Percentiles rank a stretch among this genome's conserved stretches.
These are phyloP conservation scores for Penicillium oxalicum DNA, from an alignment of 2,329 filamentous ascomycete genomes.

Conservation along the genomic window DNA sequence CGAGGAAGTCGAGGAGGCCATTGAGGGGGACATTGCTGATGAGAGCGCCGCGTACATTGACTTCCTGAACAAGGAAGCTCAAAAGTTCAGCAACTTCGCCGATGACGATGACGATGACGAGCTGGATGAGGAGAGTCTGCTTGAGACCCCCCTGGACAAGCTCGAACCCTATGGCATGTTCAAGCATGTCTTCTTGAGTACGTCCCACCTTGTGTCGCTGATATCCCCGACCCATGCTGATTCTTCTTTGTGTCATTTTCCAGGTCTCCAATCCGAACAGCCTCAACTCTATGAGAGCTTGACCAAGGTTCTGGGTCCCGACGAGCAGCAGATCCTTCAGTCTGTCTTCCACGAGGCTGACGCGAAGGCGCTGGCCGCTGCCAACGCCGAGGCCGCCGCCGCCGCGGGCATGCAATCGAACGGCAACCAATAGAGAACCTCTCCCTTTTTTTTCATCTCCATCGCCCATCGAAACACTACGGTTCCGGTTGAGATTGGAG, in stretches of 20 bases:
- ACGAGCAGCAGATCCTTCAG: constrained; percentile 77
- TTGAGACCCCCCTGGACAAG: constrained; percentile 92
- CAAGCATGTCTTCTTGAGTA: constrained; percentile 74
- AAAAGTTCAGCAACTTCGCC: constrained; percentile 69
- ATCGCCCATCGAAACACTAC: too few species aligned
- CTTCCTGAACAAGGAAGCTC: constrained; percentile 89
- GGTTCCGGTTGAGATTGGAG: not conserved
- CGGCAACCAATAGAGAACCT: constrained; percentile 25
- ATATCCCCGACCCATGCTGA: constrained; percentile 24
- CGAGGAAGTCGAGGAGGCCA: constrained; percentile 55
- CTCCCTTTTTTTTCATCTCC: not conserved
- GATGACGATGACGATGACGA: constrained; percentile 81
- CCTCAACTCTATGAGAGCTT: constrained; percentile 80
- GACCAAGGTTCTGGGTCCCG: constrained; percentile 68
- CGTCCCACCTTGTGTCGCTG: constrained; percentile 34
- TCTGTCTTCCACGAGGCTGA: constrained; percentile 68
- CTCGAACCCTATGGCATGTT: constrained; percentile 91
- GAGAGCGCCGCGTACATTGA: constrained; percentile 93
- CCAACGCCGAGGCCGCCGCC: constrained; percentile 34
- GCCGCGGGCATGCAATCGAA: constrained; percentile 32
- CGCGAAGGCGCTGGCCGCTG: constrained; percentile 42
- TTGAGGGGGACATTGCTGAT: constrained; percentile 66
- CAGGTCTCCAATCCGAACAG: constrained; percentile 84
- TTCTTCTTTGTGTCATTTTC: not conserved
- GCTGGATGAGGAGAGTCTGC: constrained; percentile 82